A percentile compares a stretch with the other conserved stretches of the same genome.
phyloP scores from a whole-genome alignment of 1,284 basidiomycete species.

The Amylostereum areolatum region DNA sequence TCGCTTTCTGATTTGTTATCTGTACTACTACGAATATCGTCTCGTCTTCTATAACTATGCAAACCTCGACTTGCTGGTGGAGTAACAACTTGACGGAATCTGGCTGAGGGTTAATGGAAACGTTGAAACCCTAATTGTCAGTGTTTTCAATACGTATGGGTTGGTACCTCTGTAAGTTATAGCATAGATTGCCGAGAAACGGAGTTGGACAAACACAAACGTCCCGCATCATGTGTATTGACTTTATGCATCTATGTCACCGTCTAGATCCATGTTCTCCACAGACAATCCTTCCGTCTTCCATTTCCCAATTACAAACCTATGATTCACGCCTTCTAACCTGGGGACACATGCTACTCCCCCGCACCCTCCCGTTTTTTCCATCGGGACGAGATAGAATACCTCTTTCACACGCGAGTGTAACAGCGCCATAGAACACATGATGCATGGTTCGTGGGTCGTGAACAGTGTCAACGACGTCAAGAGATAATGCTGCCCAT shows the following conservation, averaged over 20 bases:
- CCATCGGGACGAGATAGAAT: slow-evolving; percentile 68
- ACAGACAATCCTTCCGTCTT: slow-evolving; percentile 18
- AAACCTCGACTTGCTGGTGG: too few relatives aligned
- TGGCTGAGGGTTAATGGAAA: too few relatives aligned
- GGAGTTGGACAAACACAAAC: too few relatives aligned
- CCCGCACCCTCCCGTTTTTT: slow-evolving; percentile 71
- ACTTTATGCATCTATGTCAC: slow-evolving; percentile 35
- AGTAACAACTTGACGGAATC: too few relatives aligned
- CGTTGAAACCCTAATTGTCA: too few relatives aligned
- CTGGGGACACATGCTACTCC: slow-evolving; percentile 64
- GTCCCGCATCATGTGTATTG: too few relatives aligned
- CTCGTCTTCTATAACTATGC: too few relatives aligned
- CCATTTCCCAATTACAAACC: slow-evolving; percentile 69
- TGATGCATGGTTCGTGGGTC: slow-evolving; percentile 92
- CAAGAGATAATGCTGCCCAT: slow-evolving; percentile 80
- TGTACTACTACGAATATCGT: too few relatives aligned
- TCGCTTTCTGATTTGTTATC: too few relatives aligned
- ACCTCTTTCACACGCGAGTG: slow-evolving; percentile 88
- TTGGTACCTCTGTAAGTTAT: too few relatives aligned
- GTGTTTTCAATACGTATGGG: too few relatives aligned
- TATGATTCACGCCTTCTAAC: slow-evolving; percentile 78
- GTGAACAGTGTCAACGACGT: slow-evolving; percentile 79
- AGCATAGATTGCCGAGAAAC: too few relatives aligned
- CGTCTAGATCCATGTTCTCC: slow-evolving; percentile 28
- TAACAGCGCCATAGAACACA: slow-evolving; percentile 92